A percentile compares a stretch with the other conserved stretches of the same genome.
Conservation (phyloP, 1,284 basidiomycete genomes). For the Sporisorium graminicola region DNA sequence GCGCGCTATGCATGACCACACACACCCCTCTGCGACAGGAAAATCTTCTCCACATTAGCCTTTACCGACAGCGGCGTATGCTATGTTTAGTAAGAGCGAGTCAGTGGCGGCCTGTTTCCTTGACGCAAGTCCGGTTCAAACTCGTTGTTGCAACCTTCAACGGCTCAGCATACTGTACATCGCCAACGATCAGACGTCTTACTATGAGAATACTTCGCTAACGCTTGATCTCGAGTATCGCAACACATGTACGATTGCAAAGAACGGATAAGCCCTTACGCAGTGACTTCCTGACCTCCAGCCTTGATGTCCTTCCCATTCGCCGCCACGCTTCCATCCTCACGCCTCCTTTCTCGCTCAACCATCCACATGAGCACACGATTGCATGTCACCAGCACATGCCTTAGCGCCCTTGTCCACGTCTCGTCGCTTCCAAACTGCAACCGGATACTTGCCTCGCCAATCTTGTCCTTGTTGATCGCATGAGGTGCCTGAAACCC, state of each 20-base stretch:
- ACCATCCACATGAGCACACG: constrained; percentile 47
- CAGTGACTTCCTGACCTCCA: not conserved
- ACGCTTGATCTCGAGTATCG: not conserved
- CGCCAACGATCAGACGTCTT: not conserved
- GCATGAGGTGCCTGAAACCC: constrained; percentile 85
- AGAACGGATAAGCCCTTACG: not conserved
- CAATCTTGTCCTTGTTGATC: constrained; percentile 95
- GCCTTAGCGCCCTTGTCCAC: constrained; percentile 92
- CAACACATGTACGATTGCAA: not conserved
- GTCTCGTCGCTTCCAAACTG: constrained; percentile 90
- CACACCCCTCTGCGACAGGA: no score
- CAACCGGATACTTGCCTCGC: constrained; percentile 91
- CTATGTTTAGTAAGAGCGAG: no score
- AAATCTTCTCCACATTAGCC: no score
- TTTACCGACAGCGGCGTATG: no score
- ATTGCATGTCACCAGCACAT: constrained; percentile 81
- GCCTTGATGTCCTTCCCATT: constrained; percentile 16
- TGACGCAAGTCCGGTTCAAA: no score
- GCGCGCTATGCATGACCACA: not conserved
- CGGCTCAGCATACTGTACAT: not conserved
- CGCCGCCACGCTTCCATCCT: constrained; percentile 10
- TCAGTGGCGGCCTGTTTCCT: no score
- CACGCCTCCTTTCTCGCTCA: constrained; percentile 22
- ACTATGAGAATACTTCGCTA: not conserved
- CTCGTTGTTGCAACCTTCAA: no score